These are phyloP conservation scores for Pharus latifolius DNA, from an alignment of 176 grass and related monocot species.

Conservation along the genomic window DNA sequence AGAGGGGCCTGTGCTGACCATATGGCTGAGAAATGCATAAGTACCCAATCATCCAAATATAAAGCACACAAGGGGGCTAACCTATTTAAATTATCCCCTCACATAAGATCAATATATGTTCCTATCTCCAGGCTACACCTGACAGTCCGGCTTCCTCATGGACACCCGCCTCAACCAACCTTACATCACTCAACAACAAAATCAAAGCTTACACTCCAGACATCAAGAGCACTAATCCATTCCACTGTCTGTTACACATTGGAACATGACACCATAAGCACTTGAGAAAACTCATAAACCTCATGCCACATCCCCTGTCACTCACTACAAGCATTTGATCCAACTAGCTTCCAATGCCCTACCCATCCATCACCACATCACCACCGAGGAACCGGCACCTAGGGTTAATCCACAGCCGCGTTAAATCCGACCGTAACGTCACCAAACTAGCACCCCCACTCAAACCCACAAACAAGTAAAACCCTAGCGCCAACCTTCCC, in stretches of 20 bases:
- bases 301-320: not conserved
- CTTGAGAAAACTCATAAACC: not conserved
- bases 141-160: not conserved
- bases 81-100: not conserved
- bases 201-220: not conserved
- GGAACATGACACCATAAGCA: not conserved
- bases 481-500: slow-evolving; percentile 6
- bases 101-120: not conserved
- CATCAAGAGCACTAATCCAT: not conserved
- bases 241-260: not conserved
- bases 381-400: not conserved
- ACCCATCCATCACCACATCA: not conserved
- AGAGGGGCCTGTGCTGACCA: too few species aligned
- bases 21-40: too few species aligned
- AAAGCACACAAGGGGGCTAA: not conserved
- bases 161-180: not conserved
- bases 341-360: not conserved
- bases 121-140: not conserved
- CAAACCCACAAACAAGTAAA: not conserved
- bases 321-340: not conserved
- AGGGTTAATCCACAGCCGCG: not conserved
- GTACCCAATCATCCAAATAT: not conserved
- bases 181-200: not conserved
- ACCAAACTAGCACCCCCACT: not conserved
- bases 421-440: too few species aligned